Percentiles rank a stretch among this genome's conserved stretches.
phyloP scores from a whole-genome alignment of 164 flowering plant genomes.

The Echeveria elegans region DNA sequence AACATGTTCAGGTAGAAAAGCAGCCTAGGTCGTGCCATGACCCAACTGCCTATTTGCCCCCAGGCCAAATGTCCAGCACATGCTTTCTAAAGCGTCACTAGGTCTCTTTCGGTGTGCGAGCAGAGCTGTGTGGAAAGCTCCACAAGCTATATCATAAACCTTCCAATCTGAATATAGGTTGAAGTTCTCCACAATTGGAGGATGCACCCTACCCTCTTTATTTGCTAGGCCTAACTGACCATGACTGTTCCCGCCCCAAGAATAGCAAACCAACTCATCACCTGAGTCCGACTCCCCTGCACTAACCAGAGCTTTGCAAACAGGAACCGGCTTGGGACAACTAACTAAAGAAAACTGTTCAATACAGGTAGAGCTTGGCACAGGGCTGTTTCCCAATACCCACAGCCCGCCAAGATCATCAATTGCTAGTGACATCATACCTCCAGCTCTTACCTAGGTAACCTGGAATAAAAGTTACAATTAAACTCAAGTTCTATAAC shows the following conservation, averaged over 20 bases:
- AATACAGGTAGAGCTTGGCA: constrained; percentile 18
- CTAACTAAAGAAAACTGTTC: constrained; percentile 36
- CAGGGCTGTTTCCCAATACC: constrained; percentile 90
- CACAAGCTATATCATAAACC: constrained; percentile 72
- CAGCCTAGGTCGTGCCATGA: constrained; percentile 60
- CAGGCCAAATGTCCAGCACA: constrained; percentile 87
- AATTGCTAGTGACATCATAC: constrained; percentile 87
- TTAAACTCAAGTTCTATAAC: not conserved
- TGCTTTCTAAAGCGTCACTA: constrained; percentile 27
- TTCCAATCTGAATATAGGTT: constrained; percentile 35
- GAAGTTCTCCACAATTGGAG: constrained; percentile 48
- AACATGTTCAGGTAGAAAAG: constrained; percentile 43
- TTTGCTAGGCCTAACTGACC: constrained; percentile 88
- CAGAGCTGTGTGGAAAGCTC: constrained; percentile 71
- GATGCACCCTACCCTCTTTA: constrained; percentile 37
- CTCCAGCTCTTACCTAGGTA: constrained; percentile 65
- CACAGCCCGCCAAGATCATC: constrained; percentile 73
- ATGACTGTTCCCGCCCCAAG: constrained; percentile 78
- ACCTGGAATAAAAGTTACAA: constrained; percentile 28
- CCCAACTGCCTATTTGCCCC: constrained; percentile 95
- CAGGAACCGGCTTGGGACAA: constrained; percentile 43
- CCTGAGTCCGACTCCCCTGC: constrained; percentile 49
- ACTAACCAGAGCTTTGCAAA: constrained; percentile 66
- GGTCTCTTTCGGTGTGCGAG: constrained; percentile 44
- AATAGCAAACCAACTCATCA: constrained; percentile 55